Evolutionary conservation across 1,284 basidiomycete genomes (phyloP).

Genomic region (Rhodotorula sp.): DNA sequence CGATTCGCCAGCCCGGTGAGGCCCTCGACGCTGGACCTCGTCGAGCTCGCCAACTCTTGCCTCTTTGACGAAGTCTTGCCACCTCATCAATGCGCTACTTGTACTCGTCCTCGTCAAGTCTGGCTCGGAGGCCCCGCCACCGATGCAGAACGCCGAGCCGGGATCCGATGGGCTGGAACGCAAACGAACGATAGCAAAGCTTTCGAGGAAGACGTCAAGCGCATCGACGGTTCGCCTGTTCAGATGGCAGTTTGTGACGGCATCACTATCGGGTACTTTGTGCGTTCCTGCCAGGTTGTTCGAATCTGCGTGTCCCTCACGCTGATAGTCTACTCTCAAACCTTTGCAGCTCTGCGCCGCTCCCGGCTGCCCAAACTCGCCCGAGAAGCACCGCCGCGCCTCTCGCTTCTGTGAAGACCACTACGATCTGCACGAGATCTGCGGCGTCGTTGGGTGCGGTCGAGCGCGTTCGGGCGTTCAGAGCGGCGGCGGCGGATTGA

Average conservation of each 20-base stretch:
- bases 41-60: slow-evolving; percentile 16
- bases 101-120: slow-evolving; percentile 1
- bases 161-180: slow-evolving; percentile 12
- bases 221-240: not conserved
- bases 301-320: too few relatives aligned
- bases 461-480: not conserved
- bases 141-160: not conserved
- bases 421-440: not conserved
- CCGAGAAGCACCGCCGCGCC: slow-evolving; percentile 2
- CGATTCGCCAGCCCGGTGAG: slow-evolving; percentile 7
- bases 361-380: slow-evolving; percentile 20
- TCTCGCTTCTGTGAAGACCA: slow-evolving; percentile 22
- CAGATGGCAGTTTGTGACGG: slow-evolving; percentile 33
- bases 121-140: slow-evolving; percentile 7
- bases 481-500: not conserved
- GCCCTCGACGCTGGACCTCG: slow-evolving; percentile 6
- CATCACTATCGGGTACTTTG: slow-evolving; percentile 21
- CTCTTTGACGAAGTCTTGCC: slow-evolving; percentile 8
- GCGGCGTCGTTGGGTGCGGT: slow-evolving; percentile 20
- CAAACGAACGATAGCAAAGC: not conserved
- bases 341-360: slow-evolving; percentile 23
- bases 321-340: too few relatives aligned
- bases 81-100: slow-evolving; percentile 8
- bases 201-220: slow-evolving; percentile 1
- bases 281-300: not conserved